Conservation (phyloP, 1,139 yeast genomes). For the Geotrichum carabidarum region DNA sequence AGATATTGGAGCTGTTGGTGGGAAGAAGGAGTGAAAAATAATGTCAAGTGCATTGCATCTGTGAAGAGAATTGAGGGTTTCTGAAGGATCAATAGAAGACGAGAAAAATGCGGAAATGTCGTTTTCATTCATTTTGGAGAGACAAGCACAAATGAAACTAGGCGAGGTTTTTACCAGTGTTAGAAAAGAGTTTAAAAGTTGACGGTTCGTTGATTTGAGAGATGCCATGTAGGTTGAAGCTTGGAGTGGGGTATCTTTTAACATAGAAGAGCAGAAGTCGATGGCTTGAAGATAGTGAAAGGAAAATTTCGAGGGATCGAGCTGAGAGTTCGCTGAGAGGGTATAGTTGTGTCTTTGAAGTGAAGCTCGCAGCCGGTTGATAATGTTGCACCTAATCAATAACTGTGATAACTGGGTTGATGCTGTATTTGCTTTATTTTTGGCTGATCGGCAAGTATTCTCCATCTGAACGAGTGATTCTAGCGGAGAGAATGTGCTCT, state of each 20-base stretch:
- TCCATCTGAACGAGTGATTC: slow-evolving; percentile 26
- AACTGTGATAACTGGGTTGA: slow-evolving; percentile 25
- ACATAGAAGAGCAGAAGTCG: slow-evolving; percentile 26
- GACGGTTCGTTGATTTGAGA: slow-evolving; percentile 28
- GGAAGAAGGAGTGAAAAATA: slow-evolving; percentile 33
- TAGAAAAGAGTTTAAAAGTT: slow-evolving; percentile 34
- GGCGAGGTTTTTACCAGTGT: slow-evolving; percentile 37
- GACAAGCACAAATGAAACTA: slow-evolving; percentile 34
- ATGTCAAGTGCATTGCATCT: slow-evolving; percentile 34
- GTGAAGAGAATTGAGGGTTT: slow-evolving; percentile 28
- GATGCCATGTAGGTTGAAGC: slow-evolving; percentile 23
- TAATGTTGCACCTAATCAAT: slow-evolving; percentile 26
- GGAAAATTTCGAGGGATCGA: slow-evolving; percentile 27
- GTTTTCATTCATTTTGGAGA: slow-evolving; percentile 27
- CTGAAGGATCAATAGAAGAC: slow-evolving; percentile 26
- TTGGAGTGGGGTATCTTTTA: slow-evolving; percentile 22
- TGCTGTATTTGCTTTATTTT: slow-evolving; percentile 21
- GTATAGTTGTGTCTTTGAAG: slow-evolving; percentile 21
- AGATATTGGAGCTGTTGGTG: slow-evolving; percentile 26
- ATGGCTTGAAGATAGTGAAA: slow-evolving; percentile 27
- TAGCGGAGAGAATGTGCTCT: slow-evolving; percentile 16
- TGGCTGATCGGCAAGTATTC: slow-evolving; percentile 20
- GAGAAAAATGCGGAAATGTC: slow-evolving; percentile 28
- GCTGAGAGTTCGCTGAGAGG: slow-evolving; percentile 22
- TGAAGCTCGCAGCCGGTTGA: slow-evolving; percentile 26